phyloP scores from a whole-genome alignment of 1,284 basidiomycete species.

The Calocybe gambosa region DNA sequence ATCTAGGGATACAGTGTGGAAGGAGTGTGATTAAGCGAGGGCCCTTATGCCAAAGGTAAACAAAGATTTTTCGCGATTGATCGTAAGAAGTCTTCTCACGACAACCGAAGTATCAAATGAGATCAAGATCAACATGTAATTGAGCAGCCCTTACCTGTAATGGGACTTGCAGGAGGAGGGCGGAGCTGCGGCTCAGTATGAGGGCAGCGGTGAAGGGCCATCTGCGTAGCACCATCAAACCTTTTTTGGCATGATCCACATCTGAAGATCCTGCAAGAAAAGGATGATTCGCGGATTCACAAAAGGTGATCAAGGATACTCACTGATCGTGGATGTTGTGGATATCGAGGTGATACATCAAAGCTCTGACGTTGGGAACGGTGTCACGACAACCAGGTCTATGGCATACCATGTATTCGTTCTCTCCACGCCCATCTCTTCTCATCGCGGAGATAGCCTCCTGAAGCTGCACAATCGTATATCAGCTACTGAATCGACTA shows the following conservation, averaged over 20 bases:
- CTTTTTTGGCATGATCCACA: constrained; percentile 22
- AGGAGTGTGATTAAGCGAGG: not conserved
- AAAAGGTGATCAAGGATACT: constrained; percentile 10
- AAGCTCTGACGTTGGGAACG: constrained; percentile 38
- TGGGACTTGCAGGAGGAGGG: constrained; percentile 19
- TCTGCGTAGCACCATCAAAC: constrained; percentile 21
- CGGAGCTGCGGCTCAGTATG: constrained; percentile 11
- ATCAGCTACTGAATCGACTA: not conserved
- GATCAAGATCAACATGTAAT: not conserved
- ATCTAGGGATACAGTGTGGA: not conserved
- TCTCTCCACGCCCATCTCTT: constrained; percentile 15
- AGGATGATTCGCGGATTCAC: not conserved
- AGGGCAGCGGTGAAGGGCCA: constrained; percentile 23
- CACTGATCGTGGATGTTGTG: constrained; percentile 46
- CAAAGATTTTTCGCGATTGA: constrained; percentile 7
- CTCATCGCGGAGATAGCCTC: constrained; percentile 37
- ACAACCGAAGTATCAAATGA: not conserved
- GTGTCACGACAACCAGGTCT: constrained; percentile 47
- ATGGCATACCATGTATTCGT: constrained; percentile 33
- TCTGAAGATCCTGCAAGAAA: constrained; percentile 15
- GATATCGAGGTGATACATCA: constrained; percentile 54
- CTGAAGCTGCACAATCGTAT: constrained; percentile 25
- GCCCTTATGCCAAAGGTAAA: not conserved
- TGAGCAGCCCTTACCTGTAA: constrained; percentile 19
- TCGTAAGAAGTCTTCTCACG: constrained; percentile 10